Evolutionary conservation across 345 rosid genomes (phyloP), one percentile per base, ranked within the genome.

Genomic region (Adansonia digitata): DNA sequence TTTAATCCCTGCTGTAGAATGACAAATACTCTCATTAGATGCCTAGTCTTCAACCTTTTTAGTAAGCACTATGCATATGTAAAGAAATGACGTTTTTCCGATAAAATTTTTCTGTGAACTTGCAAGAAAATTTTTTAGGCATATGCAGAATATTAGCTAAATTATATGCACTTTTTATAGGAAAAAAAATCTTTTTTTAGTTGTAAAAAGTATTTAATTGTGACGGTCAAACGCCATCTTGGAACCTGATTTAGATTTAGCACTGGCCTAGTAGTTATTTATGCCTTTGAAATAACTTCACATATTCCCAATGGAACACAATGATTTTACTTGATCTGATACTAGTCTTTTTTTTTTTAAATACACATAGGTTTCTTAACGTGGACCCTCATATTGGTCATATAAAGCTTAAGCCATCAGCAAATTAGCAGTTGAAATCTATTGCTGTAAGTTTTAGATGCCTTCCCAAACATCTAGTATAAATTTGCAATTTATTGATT

Each of bases 321-420:
- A 2, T 40, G 35, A 6, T 14, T 71, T 42, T 72, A 48, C 39
- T 57, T 61, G 35, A 46, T 76, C 34, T 69, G 40, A 67, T 45
- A 45, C 59, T 39, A n/a, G 17, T 69, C 72, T 40, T 2, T 52
- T 72, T 52, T 6, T 7, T 12, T 7, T 20, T 77, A 59, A 78
- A 45, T 49, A 20, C 66, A 62, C 77, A 55, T 83, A 96, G 99
- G 74, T 93, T 93, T 85, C 97, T 97, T 15, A 91, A 93, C 34
- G 84, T 93, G 29, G 99, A 93, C 72, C 99, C 99, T 85, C 94
- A 91, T 88, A 94, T 94, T 39, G 90, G 92, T 76, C 99, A 93
- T 77, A 96, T 97, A 40, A 96, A 96, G 86, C 98, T 96, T 74
- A 92, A 85, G 91, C 89, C 68, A 92, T 96, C 72, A 85, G 85